Base-by-base conservation (phyloP, 1,284 basidiomycete genomes). In the Ceraceosorus guamensis region DNA sequence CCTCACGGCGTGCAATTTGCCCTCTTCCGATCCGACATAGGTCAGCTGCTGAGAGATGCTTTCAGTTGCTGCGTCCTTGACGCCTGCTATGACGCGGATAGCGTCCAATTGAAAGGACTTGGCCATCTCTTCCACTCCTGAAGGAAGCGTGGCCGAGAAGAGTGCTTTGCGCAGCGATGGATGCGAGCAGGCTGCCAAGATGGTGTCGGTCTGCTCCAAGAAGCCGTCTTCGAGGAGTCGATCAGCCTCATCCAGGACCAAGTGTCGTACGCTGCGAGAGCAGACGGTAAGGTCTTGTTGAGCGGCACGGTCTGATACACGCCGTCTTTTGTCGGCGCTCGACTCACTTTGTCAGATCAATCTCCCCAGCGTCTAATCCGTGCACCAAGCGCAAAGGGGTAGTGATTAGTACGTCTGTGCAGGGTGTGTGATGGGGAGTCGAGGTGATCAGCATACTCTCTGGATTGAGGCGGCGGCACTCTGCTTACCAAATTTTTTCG, bases 81-180 rank as follows among this genome's bases (percentile, higher is more conserved):
- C 53, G 41, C 70, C 62, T 0, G 72, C 70, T 10, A 73, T 65
- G 33, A 75, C 61, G 16, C 72, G 69, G 41, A 66, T 66, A 43
- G 71, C 68, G 53, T 75, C 65, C 3, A 67, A 53, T 52, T 97
- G 81, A 81, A 92, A 88, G 16, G 82, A 82, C 81, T 90, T 85
- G 0, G 90, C 89, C 41, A 92, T 80, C 72, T 87, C 87, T 77
- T 98, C 93, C 0, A 85, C 87, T 8, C 85, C 84, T 5, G 89
- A 85, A 11, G 92, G 93, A 51, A 98, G 83, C 0, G 93, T 98
- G 0, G 93, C 93, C 61, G 89, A 92, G 77, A 97, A 89, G 35
- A 96, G 85, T 1, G 88, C 87, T 71, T 92, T 97, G 73, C 91
- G 89, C 0, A 91, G 68, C 0, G 80, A 70, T 0, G 84, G 77